Percentiles rank a stretch among this genome's conserved stretches.
Evolutionary conservation across 371 early-diverging fungal genomes (phyloP).

Genomic region (Chytridiales sp.): DNA sequence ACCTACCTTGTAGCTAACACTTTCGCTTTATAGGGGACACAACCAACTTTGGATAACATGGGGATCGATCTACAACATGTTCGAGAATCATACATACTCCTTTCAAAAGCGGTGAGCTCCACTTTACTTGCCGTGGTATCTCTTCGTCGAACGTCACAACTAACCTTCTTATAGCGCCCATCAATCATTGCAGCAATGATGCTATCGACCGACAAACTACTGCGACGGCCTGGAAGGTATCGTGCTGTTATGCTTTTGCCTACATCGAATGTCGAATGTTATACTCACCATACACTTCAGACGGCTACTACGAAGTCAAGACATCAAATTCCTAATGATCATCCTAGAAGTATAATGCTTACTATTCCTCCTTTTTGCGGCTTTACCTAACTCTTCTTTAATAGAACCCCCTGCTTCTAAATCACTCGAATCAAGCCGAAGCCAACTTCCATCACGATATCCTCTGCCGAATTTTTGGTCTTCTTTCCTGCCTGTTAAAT

Average conservation of each 20-base stretch:
- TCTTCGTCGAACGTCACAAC: slow-evolving; percentile 21
- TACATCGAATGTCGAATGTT: slow-evolving; percentile 10
- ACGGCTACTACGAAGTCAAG: slow-evolving; percentile 38
- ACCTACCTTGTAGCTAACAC: not conserved
- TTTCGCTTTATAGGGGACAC: slow-evolving; percentile 46
- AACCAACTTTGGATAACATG: slow-evolving; percentile 58
- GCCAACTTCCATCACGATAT: slow-evolving; percentile 70
- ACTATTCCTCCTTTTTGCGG: not conserved
- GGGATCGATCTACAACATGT: slow-evolving; percentile 70
- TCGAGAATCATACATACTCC: slow-evolving; percentile 64
- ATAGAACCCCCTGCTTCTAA: slow-evolving; percentile 69
- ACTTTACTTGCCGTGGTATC: not conserved
- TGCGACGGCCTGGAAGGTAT: slow-evolving; percentile 77
- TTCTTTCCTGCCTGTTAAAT: slow-evolving; percentile 70
- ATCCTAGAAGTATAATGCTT: slow-evolving; percentile 67
- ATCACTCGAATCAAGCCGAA: slow-evolving; percentile 66
- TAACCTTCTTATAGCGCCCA: slow-evolving; percentile 47
- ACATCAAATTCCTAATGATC: slow-evolving; percentile 78
- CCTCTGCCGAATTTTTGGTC: slow-evolving; percentile 68
- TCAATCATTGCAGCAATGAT: slow-evolving; percentile 71
- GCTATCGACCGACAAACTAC: slow-evolving; percentile 68
- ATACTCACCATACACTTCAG: slow-evolving; percentile 12
- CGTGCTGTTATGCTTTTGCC: slow-evolving; percentile 9
- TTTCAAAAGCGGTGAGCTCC: slow-evolving; percentile 62
- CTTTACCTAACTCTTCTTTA: too few relatives aligned